These are phyloP conservation scores for Boletus sp. DNA, from an alignment of 768 basidiomycete genomes.

Conservation along the genomic window DNA sequence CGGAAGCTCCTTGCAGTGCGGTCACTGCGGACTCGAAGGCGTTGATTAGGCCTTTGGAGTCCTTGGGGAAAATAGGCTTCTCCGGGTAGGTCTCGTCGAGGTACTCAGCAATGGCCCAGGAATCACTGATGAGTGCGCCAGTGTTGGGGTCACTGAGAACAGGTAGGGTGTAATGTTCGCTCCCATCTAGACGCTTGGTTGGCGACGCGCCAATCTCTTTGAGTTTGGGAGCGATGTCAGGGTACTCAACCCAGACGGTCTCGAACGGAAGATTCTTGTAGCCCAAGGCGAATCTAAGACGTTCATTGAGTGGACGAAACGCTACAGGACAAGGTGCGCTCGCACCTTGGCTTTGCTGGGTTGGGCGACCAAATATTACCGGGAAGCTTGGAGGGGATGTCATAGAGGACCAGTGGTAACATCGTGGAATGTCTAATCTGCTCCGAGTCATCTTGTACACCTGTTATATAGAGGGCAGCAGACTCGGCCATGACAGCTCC, in stretches of 20 bases:
- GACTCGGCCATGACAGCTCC: too few relatives aligned
- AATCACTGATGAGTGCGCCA: constrained; percentile 28
- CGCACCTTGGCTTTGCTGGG: constrained; percentile 37
- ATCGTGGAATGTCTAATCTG: constrained; percentile 7
- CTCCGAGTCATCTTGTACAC: not conserved
- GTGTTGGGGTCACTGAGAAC: constrained; percentile 35
- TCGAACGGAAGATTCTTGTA: constrained; percentile 35
- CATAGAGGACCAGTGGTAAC: constrained; percentile 35
- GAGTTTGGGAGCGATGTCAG: constrained; percentile 29
- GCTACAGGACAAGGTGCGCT: not conserved
- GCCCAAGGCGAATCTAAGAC: constrained; percentile 29
- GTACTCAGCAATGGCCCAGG: constrained; percentile 34
- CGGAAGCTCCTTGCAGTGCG: not conserved
- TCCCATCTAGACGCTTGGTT: constrained; percentile 18
- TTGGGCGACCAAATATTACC: constrained; percentile 38
- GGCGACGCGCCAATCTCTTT: constrained; percentile 28
- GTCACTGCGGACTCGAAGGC: constrained; percentile 14
- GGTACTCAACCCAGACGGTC: constrained; percentile 35
- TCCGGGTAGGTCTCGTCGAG: constrained; percentile 37
- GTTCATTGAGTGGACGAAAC: not conserved
- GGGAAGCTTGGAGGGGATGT: constrained; percentile 33
- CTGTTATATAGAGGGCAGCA: constrained; percentile 2
- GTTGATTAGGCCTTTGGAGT: constrained; percentile 22
- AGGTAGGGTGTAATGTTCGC: constrained; percentile 31
- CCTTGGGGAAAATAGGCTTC: constrained; percentile 27